phyloP scores from a whole-genome alignment of 2,329 filamentous ascomycete species.

The Aspergillus novoparasiticus region DNA sequence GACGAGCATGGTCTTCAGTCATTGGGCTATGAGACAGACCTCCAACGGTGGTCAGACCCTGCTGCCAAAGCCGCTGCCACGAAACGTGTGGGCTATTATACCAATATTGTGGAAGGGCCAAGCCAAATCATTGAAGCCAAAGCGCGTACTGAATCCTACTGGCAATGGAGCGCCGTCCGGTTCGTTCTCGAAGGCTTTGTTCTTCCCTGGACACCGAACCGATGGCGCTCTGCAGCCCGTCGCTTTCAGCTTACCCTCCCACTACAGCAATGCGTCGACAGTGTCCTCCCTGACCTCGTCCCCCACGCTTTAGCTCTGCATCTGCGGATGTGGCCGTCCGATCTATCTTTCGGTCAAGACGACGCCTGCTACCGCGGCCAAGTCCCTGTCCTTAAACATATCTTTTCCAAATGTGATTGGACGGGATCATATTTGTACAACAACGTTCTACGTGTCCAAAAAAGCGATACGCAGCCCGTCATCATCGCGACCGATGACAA shows the following conservation, averaged over 20 bases:
- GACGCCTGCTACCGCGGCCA: not conserved
- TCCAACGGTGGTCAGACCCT: not conserved
- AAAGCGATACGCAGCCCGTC: not conserved
- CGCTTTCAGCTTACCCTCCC: not conserved
- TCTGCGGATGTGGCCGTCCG: not conserved
- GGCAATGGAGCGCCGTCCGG: constrained; percentile 2
- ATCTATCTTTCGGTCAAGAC: not conserved
- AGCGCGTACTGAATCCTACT: not conserved
- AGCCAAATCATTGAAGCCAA: not conserved
- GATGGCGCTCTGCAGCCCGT: not conserved
- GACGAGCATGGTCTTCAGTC: not conserved
- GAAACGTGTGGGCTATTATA: not conserved
- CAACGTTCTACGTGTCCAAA: not conserved
- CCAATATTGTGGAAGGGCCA: not conserved
- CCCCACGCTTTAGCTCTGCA: not conserved
- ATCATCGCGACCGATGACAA: not conserved
- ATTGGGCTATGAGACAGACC: not conserved
- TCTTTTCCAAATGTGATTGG: not conserved
- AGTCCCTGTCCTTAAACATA: not conserved
- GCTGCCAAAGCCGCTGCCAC: not conserved
- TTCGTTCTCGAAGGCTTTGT: not conserved
- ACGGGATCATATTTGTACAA: not conserved
- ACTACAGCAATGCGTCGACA: not conserved
- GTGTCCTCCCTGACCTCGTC: not conserved
- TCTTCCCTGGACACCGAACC: not conserved